A percentile compares a stretch with the other conserved stretches of the same genome.
These are phyloP conservation scores for Luvunga scandens DNA, from an alignment of 345 rosid species.

Conservation along the genomic window DNA sequence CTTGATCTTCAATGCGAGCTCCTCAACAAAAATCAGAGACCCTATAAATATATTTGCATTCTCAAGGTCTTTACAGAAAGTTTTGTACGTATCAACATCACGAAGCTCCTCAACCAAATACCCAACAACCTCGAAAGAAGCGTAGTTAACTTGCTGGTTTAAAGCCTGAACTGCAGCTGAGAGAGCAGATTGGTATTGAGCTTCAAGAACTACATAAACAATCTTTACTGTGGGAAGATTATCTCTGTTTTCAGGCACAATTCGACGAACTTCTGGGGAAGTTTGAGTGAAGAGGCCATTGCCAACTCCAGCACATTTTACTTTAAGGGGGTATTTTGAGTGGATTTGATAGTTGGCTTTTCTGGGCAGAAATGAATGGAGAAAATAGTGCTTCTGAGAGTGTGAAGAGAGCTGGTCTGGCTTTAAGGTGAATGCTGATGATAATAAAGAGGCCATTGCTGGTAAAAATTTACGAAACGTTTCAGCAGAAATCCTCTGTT, in stretches of 20 bases:
- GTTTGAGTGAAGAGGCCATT: constrained; percentile 98
- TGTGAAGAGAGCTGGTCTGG: constrained; percentile 70
- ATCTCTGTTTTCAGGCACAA: constrained; percentile 67
- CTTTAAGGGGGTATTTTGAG: constrained; percentile 43
- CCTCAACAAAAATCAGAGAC: constrained; percentile 92
- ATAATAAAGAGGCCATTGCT: constrained; percentile 73
- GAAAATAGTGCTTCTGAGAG: constrained; percentile 66
- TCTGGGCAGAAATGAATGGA: constrained; percentile 67
- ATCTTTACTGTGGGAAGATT: constrained; percentile 76
- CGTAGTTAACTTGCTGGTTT: constrained; percentile 55
- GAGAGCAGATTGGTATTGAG: constrained; percentile 93
- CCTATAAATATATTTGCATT: constrained; percentile 94
- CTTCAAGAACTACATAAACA: constrained; percentile 96
- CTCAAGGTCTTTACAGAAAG: constrained; percentile 81
- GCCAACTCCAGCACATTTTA: constrained; percentile 67
- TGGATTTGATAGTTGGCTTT: constrained; percentile 28
- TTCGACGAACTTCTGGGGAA: constrained; percentile 80
- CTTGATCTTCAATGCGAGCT: constrained; percentile 85
- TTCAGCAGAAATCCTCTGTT: constrained; percentile 27
- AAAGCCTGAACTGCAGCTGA: constrained; percentile 73
- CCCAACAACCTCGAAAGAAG: constrained; percentile 85
- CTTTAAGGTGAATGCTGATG: constrained; percentile 68
- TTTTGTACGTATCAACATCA: constrained; percentile 59
- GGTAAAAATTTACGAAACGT: constrained; percentile 6
- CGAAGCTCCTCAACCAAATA: constrained; percentile 96